These are phyloP conservation scores for Calocera cornea DNA, from an alignment of 768 basidiomycete genomes.

Conservation along the genomic window DNA sequence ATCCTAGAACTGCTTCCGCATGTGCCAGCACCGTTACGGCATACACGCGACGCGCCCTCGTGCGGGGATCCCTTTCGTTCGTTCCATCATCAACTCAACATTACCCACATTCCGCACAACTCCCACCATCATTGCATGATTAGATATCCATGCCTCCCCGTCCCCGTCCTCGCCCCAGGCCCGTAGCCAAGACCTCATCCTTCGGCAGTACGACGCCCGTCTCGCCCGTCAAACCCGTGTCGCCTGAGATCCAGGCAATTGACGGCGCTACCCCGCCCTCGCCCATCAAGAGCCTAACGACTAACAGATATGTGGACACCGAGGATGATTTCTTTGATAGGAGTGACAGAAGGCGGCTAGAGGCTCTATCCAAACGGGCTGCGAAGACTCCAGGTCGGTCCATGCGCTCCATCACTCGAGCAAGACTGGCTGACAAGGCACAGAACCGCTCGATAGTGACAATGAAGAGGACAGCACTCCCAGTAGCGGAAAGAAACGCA, in stretches of 20 bases:
- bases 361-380: background rate
- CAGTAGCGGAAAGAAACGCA: background rate
- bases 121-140: no score
- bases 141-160: background rate
- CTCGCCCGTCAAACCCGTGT: background rate
- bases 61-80: no score
- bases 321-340: background rate
- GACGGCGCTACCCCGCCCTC: background rate
- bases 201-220: background rate
- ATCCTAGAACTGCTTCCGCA: no score
- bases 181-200: background rate
- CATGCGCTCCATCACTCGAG: background rate
- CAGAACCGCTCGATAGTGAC: background rate
- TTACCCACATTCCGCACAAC: no score
- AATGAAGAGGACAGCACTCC: background rate
- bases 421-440: background rate
- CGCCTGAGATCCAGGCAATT: background rate
- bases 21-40: no score
- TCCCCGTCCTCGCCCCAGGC: background rate
- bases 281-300: background rate
- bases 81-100: no score
- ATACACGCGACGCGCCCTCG: no score
- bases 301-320: background rate
- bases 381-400: background rate
- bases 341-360: background rate